Conservation (phyloP, 768 basidiomycete species). For the Phylloporus sp. region DNA sequence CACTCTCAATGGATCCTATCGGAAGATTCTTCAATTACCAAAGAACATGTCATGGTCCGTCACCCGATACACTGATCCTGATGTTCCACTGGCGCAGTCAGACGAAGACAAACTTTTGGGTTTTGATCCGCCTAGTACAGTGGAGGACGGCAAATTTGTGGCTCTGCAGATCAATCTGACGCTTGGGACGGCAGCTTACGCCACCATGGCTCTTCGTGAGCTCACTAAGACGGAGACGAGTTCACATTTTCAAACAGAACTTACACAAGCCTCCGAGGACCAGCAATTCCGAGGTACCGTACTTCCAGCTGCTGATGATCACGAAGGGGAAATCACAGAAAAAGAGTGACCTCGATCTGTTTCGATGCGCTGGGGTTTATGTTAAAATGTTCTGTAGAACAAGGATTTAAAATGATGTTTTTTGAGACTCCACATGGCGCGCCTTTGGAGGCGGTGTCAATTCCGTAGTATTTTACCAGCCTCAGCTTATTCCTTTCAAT, state of each 20-base stretch:
- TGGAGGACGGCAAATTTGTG: conserved; percentile 75
- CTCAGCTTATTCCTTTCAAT: background rate
- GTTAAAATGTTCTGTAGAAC: background rate
- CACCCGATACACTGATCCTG: conserved; percentile 88
- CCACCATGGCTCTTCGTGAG: conserved; percentile 96
- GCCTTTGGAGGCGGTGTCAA: background rate
- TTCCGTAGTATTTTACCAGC: background rate
- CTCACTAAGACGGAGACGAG: conserved; percentile 95
- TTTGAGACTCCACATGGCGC: background rate
- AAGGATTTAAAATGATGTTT: background rate
- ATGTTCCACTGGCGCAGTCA: conserved; percentile 86
- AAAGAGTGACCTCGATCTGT: conserved; percentile 4
- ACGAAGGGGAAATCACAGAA: conserved; percentile 11
- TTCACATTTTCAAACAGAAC: conserved; percentile 79
- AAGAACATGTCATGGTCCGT: conserved; percentile 77
- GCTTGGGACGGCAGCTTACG: conserved; percentile 92
- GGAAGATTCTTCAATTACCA: conserved; percentile 85
- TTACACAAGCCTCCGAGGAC: conserved; percentile 77
- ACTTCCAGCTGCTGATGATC: conserved; percentile 23
- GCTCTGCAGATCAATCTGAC: conserved; percentile 82
- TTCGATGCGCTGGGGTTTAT: too few relatives aligned
- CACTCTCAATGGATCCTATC: conserved; percentile 88
- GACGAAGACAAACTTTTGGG: conserved; percentile 92
- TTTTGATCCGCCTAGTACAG: conserved; percentile 65
- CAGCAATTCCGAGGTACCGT: conserved; percentile 68